Evolutionary conservation across 345 rosid genomes (phyloP).

Genomic region (Lepidium sativum): DNA sequence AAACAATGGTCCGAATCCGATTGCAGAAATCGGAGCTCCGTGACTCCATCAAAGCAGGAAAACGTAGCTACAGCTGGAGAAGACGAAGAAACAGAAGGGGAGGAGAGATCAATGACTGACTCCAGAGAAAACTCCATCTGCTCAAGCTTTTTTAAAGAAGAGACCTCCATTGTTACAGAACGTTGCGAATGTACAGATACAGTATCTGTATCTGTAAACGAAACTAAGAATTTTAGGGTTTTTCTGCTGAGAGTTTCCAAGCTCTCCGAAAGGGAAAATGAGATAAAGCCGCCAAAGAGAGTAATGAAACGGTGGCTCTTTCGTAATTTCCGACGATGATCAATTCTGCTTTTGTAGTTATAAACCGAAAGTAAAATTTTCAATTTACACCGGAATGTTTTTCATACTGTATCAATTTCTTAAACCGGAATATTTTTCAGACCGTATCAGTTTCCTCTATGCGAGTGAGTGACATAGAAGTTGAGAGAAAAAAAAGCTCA

Average conservation of each 20-base stretch:
- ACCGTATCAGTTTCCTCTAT: too few species aligned
- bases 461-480: neutral
- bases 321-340: neutral
- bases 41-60: conserved; percentile 35
- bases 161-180: conserved; percentile 27
- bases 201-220: neutral
- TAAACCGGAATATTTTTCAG: neutral
- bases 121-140: conserved; percentile 46
- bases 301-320: conserved; percentile 10
- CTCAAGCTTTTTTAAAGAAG: conserved; percentile 23
- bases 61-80: conserved; percentile 52
- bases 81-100: conserved; percentile 35
- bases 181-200: neutral
- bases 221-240: conserved; percentile 35
- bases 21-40: conserved; percentile 47
- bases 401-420: neutral
- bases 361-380: neutral
- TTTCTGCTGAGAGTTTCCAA: conserved; percentile 9
- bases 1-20: conserved; percentile 32
- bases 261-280: neutral
- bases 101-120: conserved; percentile 48
- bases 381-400: neutral
- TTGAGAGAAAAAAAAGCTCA: neutral
- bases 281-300: conserved; percentile 22
- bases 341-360: neutral